A percentile compares a stretch with the other conserved stretches of the same genome.
These are phyloP conservation scores for Beta macrorhiza DNA, from an alignment of 179 eudicot species.

Conservation along the genomic window DNA sequence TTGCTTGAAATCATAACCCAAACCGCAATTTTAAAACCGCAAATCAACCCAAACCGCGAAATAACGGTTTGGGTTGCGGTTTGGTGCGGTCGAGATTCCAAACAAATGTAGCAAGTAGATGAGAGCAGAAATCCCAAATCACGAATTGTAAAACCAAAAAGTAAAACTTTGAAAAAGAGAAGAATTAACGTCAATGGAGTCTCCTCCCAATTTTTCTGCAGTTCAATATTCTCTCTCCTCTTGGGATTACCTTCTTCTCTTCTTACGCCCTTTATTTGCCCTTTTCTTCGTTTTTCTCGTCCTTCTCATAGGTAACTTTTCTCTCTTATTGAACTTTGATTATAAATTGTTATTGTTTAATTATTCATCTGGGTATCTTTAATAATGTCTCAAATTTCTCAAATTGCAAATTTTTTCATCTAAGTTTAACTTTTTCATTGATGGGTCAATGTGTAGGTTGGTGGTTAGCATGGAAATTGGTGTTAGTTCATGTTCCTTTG, in stretches of 20 bases:
- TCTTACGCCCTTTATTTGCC: constrained; percentile 63
- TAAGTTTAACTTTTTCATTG: not conserved
- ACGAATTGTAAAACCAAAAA: too few species aligned
- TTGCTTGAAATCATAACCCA: too few species aligned
- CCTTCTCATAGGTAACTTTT: constrained; percentile 43
- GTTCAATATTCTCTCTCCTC: constrained; percentile 18
- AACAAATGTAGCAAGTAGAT: not conserved
- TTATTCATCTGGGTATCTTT: not conserved
- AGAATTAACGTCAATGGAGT: constrained; percentile 19
- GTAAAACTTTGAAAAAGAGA: too few species aligned
- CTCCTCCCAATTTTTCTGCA: not conserved
- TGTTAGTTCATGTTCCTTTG: constrained; percentile 79
- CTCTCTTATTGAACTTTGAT: not conserved
- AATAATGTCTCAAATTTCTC: not conserved
- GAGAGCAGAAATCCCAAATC: not conserved
- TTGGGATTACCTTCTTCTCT: constrained; percentile 39
- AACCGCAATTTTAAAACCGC: too few species aligned
- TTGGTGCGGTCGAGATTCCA: too few species aligned
- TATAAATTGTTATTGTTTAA: not conserved
- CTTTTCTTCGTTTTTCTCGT: constrained; percentile 46
- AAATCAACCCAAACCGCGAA: too few species aligned
- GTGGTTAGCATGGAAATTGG: constrained; percentile 80
- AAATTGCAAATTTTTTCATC: not conserved
- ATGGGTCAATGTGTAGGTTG: constrained; percentile 46
- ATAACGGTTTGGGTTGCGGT: too few species aligned